Evolutionary conservation across 2,329 filamentous ascomycete species (phyloP).

Genomic region (Epichloe sibirici): DNA sequence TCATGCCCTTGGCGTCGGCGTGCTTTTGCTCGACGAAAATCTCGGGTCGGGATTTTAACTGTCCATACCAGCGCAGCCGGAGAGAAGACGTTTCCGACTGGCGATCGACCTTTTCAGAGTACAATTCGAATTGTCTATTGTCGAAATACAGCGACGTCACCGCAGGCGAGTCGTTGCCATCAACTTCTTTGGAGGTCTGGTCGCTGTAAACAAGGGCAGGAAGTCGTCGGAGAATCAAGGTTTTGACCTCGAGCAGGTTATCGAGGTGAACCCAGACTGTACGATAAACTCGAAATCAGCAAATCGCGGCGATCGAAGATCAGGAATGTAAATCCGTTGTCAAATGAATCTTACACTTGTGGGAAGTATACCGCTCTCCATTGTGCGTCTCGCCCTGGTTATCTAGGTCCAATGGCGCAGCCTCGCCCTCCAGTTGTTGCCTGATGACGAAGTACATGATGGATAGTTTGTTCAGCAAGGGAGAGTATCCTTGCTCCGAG

Average conservation of each 20-base stretch:
- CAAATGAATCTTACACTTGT: constrained; percentile 55
- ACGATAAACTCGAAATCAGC: neutral
- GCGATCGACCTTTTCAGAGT: constrained; percentile 71
- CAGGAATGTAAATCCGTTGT: too few species aligned
- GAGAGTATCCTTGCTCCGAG: constrained; percentile 78
- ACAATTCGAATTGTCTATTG: constrained; percentile 72
- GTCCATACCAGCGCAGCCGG: constrained; percentile 83
- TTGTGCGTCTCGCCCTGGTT: constrained; percentile 45
- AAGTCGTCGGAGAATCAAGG: constrained; percentile 78
- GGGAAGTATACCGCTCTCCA: constrained; percentile 65
- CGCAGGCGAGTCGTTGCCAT: constrained; percentile 71
- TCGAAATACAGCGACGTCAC: constrained; percentile 97
- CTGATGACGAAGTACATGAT: constrained; percentile 93
- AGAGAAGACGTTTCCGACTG: constrained; percentile 68
- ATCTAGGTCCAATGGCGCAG: constrained; percentile 33
- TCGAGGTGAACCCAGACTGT: constrained; percentile 89
- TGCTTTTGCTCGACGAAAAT: constrained; percentile 85
- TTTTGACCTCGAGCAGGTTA: constrained; percentile 95
- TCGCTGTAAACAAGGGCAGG: constrained; percentile 91
- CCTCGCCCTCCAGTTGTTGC: constrained; percentile 59
- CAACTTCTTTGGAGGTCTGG: constrained; percentile 68
- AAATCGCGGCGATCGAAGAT: constrained; percentile 17
- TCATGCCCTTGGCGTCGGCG: constrained; percentile 62
- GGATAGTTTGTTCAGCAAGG: constrained; percentile 84
- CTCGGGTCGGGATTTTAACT: constrained; percentile 67